A percentile compares a stretch with the other conserved stretches of the same genome.
Evolutionary conservation across 2,329 filamentous ascomycete species (phyloP).

Genomic region (Sordariomycetes sp.): DNA sequence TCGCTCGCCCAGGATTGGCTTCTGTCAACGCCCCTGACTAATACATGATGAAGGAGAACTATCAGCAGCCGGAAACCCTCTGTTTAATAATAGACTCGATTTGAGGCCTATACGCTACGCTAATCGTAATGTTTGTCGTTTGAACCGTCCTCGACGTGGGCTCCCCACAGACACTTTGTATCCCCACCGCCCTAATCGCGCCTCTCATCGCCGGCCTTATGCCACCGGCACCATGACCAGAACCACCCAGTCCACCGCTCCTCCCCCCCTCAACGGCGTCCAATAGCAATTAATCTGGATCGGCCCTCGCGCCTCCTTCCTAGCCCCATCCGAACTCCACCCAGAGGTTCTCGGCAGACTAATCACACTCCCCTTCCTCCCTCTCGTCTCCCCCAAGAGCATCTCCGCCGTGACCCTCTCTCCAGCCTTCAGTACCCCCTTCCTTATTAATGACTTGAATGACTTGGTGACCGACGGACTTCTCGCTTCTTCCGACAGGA

Average conservation of each 20-base stretch:
- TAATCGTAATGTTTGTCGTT: too few species aligned
- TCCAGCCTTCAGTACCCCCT: constrained; percentile 23
- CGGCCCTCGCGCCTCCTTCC: not conserved
- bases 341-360: not conserved
- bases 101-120: too few species aligned
- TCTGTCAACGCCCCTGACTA: too few species aligned
- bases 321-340: not conserved
- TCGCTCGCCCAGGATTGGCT: too few species aligned
- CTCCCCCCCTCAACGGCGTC: constrained; percentile 6
- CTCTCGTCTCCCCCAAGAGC: constrained; percentile 6
- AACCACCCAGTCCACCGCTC: not conserved
- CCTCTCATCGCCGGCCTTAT: not conserved
- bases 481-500: constrained; percentile 37
- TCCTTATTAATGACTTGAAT: constrained; percentile 31
- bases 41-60: too few species aligned
- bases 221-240: not conserved
- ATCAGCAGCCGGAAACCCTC: too few species aligned
- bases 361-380: not conserved
- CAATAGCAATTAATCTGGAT: constrained; percentile 1
- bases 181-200: too few species aligned
- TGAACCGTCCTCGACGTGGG: too few species aligned
- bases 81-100: too few species aligned
- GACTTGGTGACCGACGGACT: constrained; percentile 29
- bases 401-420: constrained; percentile 20
- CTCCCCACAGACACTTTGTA: too few species aligned